Percentiles rank a stretch among this genome's conserved stretches.
phyloP scores from a whole-genome alignment of 257 asterid species.

The Solanum chiquidenum region DNA sequence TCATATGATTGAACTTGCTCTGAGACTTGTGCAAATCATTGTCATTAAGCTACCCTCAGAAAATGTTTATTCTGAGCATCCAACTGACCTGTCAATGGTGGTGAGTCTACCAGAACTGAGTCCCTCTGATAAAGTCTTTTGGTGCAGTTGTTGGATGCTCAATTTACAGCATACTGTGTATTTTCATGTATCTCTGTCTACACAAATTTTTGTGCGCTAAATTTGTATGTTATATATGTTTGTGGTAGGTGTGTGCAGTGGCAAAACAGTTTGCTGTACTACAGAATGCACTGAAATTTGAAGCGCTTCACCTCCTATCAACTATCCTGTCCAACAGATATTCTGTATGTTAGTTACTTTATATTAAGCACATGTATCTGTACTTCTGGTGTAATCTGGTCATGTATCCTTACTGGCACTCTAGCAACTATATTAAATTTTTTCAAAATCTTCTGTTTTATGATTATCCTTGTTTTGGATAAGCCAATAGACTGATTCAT shows the following conservation, averaged over 20 bases:
- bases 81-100: constrained; percentile 56
- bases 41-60: constrained; percentile 61
- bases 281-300: constrained; percentile 76
- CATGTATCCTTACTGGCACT: background rate
- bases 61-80: constrained; percentile 29
- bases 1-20: constrained; percentile 45
- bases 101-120: constrained; percentile 25
- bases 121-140: background rate
- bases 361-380: background rate
- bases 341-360: constrained; percentile 39
- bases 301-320: constrained; percentile 72
- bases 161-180: background rate
- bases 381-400: background rate
- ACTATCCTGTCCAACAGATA: constrained; percentile 50
- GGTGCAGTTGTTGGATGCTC: constrained; percentile 5
- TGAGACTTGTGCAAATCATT: constrained; percentile 58
- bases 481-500: background rate
- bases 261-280: constrained; percentile 72
- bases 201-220: background rate
- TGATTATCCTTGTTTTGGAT: background rate
- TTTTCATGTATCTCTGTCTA: background rate
- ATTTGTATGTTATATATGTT: background rate
- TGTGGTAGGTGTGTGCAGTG: constrained; percentile 61
- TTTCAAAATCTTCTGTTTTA: background rate
- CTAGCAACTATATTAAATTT: background rate